Evolutionary conservation across 441 rosid genomes (phyloP), one percentile per base, ranked within the genome.

Genomic region (Omphalea diandra): DNA sequence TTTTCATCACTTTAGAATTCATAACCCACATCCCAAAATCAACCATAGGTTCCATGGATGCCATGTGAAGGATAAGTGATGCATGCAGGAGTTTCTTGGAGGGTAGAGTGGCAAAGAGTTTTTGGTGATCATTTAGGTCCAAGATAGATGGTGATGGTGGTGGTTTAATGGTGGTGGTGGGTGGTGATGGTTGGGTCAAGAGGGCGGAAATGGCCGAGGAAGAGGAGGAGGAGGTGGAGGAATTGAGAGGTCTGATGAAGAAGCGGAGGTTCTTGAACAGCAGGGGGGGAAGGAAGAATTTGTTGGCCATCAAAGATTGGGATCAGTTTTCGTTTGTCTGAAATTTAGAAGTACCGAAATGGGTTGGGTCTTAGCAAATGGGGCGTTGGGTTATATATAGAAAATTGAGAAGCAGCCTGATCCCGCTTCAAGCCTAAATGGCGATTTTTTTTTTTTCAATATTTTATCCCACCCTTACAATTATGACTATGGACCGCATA

Each of bases 21-120:
- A 91, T 85, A 20, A 94, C 75, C 94, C 91, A 80, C 41, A 60
- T 78, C 20, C 98, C 97, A 1, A 87, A 14, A 76, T 91, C 96
- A 2, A 91, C 96, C 69, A 88, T 44, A 0, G 91, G 82, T 52
- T 79, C 91, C 12, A 83, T 68, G 1, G 91, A 75, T 3, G 88
- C 88, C 67, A 84, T 66, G 49, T 87, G 87, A 7, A 94, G 89
- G 69, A 71, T 81, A 1, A 75, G 66, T 7, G 85, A 76, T 5
- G 96, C 79, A 27, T 85, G 93, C 5, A 87, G 9, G 17, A 93
- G 86, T 72, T 81, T 81, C 2, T 73, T 22, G 14, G 87, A 62
- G 2, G 90, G 66, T 9, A 87, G n/a, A 22, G 79, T 61, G 7
- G 78, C 63, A 65, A 89, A 94, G 29, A 91, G 89, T 64, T 80